Conservation (phyloP, 257 asterid species). For the Solanum lignicaule region DNA sequence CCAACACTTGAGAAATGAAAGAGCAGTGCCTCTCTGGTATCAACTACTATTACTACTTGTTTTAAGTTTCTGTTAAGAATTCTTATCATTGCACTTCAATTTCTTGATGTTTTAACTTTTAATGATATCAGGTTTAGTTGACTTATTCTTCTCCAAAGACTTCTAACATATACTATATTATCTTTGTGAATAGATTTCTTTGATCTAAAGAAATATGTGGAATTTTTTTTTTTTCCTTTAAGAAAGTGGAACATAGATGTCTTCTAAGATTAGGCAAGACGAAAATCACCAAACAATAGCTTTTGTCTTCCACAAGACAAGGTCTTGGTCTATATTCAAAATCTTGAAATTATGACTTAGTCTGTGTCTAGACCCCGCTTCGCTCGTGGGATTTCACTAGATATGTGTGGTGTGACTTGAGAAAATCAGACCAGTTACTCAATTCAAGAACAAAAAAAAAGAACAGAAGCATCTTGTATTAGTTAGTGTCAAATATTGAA, state of each 20-base stretch:
- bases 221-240: background rate
- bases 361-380: background rate
- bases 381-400: background rate
- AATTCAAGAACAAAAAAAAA: background rate
- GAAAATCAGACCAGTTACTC: background rate
- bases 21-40: background rate
- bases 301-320: constrained; percentile 31
- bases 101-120: background rate
- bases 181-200: constrained; percentile 4
- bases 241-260: constrained; percentile 5
- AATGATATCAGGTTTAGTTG: background rate
- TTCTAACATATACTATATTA: background rate
- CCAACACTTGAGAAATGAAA: background rate
- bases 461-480: background rate
- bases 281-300: constrained; percentile 12
- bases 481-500: background rate
- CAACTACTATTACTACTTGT: background rate
- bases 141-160: background rate
- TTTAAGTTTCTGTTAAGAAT: background rate
- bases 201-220: constrained; percentile 18
- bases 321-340: constrained; percentile 12
- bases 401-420: background rate
- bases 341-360: background rate
- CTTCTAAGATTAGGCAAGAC: constrained; percentile 38
- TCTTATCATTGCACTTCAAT: background rate